A percentile compares a stretch with the other conserved stretches of the same genome.
phyloP scores from a whole-genome alignment of 2,329 filamentous ascomycete species.

The Xylariaceae sp. region DNA sequence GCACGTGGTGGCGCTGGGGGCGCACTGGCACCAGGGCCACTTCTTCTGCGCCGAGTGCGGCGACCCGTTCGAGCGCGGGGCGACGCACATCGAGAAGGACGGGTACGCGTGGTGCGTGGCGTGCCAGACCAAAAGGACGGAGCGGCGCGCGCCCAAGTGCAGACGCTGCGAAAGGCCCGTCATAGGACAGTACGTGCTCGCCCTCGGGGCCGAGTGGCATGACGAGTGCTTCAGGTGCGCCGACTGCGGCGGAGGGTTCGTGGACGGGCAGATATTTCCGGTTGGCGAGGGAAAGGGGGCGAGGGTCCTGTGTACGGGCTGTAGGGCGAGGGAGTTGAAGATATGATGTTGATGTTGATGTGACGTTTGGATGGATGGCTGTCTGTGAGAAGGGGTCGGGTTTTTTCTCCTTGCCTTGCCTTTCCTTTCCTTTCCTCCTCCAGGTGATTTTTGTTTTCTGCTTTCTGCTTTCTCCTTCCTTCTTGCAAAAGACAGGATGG shows the following conservation, averaged over 20 bases:
- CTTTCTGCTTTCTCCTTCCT: background rate
- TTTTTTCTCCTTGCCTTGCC: no score
- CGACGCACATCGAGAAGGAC: conserved; percentile 83
- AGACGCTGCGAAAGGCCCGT: conserved; percentile 78
- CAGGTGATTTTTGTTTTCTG: background rate
- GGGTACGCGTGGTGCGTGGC: conserved; percentile 95
- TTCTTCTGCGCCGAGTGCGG: conserved; percentile 99
- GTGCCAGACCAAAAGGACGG: conserved; percentile 88
- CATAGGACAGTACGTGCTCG: conserved; percentile 83
- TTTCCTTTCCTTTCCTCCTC: background rate
- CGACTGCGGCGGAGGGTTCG: conserved; percentile 53
- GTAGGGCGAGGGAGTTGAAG: conserved; percentile 57
- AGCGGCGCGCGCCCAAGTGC: conserved; percentile 83
- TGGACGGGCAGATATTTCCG: conserved; percentile 61
- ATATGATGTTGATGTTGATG: no score
- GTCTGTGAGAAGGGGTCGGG: no score
- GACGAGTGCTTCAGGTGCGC: conserved; percentile 82
- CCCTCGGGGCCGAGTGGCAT: conserved; percentile 90
- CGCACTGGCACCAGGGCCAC: conserved; percentile 95
- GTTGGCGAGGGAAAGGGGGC: conserved; percentile 40
- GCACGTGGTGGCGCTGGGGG: conserved; percentile 85
- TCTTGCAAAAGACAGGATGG: no score
- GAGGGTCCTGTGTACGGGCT: conserved; percentile 56
- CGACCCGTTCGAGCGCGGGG: conserved; percentile 75
- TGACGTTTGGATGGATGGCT: no score